A percentile compares a stretch with the other conserved stretches of the same genome.
Conservation (phyloP, 2,329 filamentous ascomycete species). For the Chrysosphaeria jannelii region DNA sequence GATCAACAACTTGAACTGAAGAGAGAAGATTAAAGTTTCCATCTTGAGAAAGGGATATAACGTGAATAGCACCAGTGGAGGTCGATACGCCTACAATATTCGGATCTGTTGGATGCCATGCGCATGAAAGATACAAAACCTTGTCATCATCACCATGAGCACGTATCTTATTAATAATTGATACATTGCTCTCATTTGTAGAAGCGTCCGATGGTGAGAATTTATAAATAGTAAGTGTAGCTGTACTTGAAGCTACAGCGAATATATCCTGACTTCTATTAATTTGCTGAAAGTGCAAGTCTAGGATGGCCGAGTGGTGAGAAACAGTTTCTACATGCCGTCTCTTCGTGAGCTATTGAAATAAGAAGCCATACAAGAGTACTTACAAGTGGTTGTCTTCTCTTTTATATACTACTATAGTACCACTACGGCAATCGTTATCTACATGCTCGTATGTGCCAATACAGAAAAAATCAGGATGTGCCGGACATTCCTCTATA, state of each 20-base stretch:
- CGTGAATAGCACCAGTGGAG: conserved; percentile 30
- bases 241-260: conserved; percentile 52
- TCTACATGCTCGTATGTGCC: conserved; percentile 59
- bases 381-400: conserved; percentile 24
- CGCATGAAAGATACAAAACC: conserved; percentile 38
- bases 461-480: conserved; percentile 38
- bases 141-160: conserved; percentile 20
- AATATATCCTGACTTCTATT: conserved; percentile 20
- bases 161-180: conserved; percentile 14
- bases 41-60: conserved; percentile 22
- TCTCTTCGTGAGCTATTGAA: neutral
- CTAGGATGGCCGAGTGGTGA: conserved; percentile 48
- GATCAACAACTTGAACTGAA: conserved; percentile 11
- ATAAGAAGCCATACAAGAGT: neutral
- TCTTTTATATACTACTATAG: conserved; percentile 34
- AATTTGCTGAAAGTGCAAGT: conserved; percentile 48
- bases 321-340: conserved; percentile 20
- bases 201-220: conserved; percentile 12
- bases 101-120: conserved; percentile 31
- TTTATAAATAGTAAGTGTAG: conserved; percentile 32
- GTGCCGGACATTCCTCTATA: conserved; percentile 36
- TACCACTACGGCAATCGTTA: conserved; percentile 35
- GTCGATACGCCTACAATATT: conserved; percentile 38
- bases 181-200: conserved; percentile 8
- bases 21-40: too few relatives aligned